phyloP scores from a whole-genome alignment of 129 eudicot species.

The Heracleum sosnowskyi region DNA sequence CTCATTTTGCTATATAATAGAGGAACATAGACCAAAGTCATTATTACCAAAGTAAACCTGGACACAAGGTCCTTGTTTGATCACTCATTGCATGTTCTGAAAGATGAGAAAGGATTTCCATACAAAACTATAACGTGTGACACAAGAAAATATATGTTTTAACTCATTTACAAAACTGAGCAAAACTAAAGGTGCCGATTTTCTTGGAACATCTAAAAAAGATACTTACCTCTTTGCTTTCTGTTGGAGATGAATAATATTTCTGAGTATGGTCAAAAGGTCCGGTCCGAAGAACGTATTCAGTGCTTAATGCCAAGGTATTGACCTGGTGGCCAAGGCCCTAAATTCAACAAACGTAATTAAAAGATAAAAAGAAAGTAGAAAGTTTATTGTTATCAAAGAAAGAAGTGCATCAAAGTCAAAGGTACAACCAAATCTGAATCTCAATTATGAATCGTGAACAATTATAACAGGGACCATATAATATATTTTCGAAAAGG shows the following conservation, averaged over 20 bases:
- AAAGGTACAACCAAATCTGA: neutral
- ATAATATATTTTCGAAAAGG: too few relatives aligned
- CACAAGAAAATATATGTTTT: too few relatives aligned
- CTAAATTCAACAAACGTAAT: constrained; percentile 21
- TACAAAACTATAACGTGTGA: too few relatives aligned
- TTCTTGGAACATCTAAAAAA: neutral
- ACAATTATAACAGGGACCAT: neutral
- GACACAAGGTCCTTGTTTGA: too few relatives aligned
- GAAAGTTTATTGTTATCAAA: neutral
- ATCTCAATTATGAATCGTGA: neutral
- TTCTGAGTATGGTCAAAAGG: constrained; percentile 82
- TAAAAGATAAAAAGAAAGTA: too few relatives aligned
- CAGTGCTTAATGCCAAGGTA: constrained; percentile 83
- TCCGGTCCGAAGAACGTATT: constrained; percentile 81
- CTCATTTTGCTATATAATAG: too few relatives aligned
- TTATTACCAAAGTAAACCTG: neutral
- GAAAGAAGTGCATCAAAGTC: neutral
- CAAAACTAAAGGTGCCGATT: neutral
- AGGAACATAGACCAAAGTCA: too few relatives aligned
- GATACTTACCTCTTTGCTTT: constrained; percentile 68
- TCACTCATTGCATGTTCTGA: too few relatives aligned
- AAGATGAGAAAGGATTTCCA: too few relatives aligned
- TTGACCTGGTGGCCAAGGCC: constrained; percentile 54
- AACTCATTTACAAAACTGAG: neutral
- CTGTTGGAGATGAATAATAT: constrained; percentile 72